phyloP scores from a whole-genome alignment of 176 grass and related monocot species.

The Saccharum spontaneum region DNA sequence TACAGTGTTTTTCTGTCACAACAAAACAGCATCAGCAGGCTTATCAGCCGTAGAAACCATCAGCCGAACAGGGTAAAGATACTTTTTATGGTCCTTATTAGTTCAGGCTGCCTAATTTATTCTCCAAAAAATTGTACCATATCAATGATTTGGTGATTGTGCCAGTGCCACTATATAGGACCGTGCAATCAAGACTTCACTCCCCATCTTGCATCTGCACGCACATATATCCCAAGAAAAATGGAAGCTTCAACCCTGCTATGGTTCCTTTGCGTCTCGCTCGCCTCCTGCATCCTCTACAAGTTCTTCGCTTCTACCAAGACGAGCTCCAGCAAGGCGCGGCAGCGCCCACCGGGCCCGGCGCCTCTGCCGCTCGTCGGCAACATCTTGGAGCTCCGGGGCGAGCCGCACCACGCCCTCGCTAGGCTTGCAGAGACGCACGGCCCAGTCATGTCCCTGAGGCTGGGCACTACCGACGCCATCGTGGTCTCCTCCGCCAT shows the following conservation, averaged over 20 bases:
- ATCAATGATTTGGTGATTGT: not conserved
- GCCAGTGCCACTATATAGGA: conserved; percentile 28
- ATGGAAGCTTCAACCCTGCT: conserved; percentile 39
- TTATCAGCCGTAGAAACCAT: too few relatives aligned
- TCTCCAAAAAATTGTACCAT: too few relatives aligned
- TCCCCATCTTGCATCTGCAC: not conserved
- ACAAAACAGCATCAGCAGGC: too few relatives aligned
- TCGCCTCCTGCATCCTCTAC: conserved; percentile 42
- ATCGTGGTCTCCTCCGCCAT: conserved; percentile 53
- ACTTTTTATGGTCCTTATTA: not conserved
- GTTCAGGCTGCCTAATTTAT: not conserved
- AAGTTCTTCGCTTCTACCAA: conserved; percentile 15
- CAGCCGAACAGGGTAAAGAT: too few relatives aligned
- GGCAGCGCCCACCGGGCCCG: conserved; percentile 47
- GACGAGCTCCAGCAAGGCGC: not conserved
- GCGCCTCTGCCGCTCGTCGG: conserved; percentile 42
- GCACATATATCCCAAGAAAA: not conserved
- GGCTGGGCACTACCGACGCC: conserved; percentile 39
- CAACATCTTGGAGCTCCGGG: conserved; percentile 42
- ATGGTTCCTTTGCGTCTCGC: conserved; percentile 34
- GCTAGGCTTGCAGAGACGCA: conserved; percentile 42
- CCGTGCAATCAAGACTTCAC: not conserved
- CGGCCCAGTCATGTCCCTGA: conserved; percentile 59
- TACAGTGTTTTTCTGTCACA: too few relatives aligned
- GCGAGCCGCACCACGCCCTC: conserved; percentile 52